Conservation (phyloP, 2,329 filamentous ascomycete genomes). For the Cladophialophora psammophila region DNA sequence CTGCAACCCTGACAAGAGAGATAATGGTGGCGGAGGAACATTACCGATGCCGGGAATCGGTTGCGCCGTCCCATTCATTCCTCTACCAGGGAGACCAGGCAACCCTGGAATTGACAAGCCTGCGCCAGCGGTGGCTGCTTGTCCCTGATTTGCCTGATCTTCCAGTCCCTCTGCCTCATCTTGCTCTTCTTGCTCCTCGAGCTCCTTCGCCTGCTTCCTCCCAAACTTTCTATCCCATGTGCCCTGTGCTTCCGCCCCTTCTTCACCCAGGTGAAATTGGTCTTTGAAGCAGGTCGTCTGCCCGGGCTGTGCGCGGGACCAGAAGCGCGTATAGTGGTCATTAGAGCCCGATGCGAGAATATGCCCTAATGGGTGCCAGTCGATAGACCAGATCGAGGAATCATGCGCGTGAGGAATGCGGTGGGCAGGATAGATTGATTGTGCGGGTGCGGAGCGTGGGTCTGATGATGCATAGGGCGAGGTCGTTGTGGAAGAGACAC, state of each 20-base stretch:
- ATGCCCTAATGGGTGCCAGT: constrained; percentile 97
- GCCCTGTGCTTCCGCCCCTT: constrained; percentile 91
- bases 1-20: constrained; percentile 40
- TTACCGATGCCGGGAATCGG: constrained; percentile 37
- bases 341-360: constrained; percentile 95
- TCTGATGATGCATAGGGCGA: constrained; percentile 88
- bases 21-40: constrained; percentile 24
- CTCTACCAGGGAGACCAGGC: constrained; percentile 25
- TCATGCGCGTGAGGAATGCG: constrained; percentile 87
- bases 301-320: constrained; percentile 88
- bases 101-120: constrained; percentile 36
- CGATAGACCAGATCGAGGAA: constrained; percentile 94
- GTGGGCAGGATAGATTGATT: constrained; percentile 93
- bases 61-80: constrained; percentile 16
- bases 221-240: constrained; percentile 86
- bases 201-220: constrained; percentile 80
- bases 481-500: constrained; percentile 66
- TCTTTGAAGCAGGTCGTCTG: constrained; percentile 81
- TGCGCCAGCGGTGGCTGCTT: constrained; percentile 38
- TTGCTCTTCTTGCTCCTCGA: constrained; percentile 91
- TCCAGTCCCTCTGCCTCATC: constrained; percentile 92
- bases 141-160: constrained; percentile 71
- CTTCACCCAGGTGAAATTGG: constrained; percentile 92
- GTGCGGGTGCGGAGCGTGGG: constrained; percentile 77
- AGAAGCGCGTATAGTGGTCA: constrained; percentile 95